A percentile compares a stretch with the other conserved stretches of the same genome.
Evolutionary conservation across 2,329 filamentous ascomycete genomes (phyloP).

Genomic region (Stemphylium lycopersici): DNA sequence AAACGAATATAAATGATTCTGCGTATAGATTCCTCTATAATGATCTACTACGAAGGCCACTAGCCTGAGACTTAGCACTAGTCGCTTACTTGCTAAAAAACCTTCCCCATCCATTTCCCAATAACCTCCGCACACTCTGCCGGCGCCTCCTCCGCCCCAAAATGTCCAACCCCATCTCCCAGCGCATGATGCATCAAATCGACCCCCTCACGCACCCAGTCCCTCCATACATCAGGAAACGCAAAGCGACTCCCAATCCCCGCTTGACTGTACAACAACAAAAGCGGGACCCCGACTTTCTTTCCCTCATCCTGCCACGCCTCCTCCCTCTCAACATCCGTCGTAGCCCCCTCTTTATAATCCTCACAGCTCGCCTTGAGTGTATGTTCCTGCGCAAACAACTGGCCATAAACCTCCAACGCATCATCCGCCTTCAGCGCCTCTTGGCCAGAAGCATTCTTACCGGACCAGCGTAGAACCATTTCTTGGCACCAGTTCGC

Average conservation of each 20-base stretch:
- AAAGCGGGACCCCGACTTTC: slow-evolving; percentile 55
- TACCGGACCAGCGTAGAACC: slow-evolving; percentile 48
- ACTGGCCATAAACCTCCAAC: slow-evolving; percentile 52
- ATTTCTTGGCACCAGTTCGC: slow-evolving; percentile 48
- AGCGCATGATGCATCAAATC: slow-evolving; percentile 58
- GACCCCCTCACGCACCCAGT: slow-evolving; percentile 52
- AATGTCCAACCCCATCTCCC: slow-evolving; percentile 60
- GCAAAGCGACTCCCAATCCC: slow-evolving; percentile 57
- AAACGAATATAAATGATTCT: too few relatives aligned
- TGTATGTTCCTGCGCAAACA: slow-evolving; percentile 50
- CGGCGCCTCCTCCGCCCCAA: slow-evolving; percentile 61
- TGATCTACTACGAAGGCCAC: too few relatives aligned
- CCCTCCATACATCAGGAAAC: slow-evolving; percentile 58
- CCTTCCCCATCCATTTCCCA: slow-evolving; percentile 29
- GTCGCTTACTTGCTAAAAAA: too few relatives aligned
- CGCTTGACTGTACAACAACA: slow-evolving; percentile 59
- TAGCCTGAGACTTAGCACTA: too few relatives aligned
- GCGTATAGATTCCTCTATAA: too few relatives aligned
- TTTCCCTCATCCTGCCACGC: slow-evolving; percentile 53
- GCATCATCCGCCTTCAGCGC: slow-evolving; percentile 32
- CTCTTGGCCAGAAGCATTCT: slow-evolving; percentile 11
- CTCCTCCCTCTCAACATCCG: slow-evolving; percentile 60
- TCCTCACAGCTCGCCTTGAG: slow-evolving; percentile 62
- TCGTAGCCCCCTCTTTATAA: slow-evolving; percentile 59
- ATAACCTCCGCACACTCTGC: slow-evolving; percentile 54